These are phyloP conservation scores for Botryosphaeria dothidea DNA, from an alignment of 2,329 filamentous ascomycete species.

Conservation along the genomic window DNA sequence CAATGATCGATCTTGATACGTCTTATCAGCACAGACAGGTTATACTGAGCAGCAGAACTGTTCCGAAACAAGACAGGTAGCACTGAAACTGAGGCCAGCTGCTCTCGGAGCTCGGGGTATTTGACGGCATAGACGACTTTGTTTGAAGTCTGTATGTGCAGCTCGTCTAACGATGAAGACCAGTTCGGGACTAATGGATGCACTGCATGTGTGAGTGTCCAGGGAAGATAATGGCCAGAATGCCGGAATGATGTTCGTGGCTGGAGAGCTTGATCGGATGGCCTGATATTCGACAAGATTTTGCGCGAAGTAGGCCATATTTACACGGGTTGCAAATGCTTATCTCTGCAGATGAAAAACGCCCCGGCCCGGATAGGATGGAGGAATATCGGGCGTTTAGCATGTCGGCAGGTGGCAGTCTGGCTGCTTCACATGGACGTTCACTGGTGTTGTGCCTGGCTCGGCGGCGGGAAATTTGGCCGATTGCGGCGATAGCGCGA, in stretches of 20 bases:
- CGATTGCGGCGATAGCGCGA: conserved; percentile 11
- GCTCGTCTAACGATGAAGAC: neutral
- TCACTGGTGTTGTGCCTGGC: neutral
- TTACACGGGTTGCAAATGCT: neutral
- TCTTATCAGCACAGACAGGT: neutral
- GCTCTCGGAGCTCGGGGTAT: neutral
- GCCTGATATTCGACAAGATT: neutral
- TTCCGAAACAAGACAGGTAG: neutral
- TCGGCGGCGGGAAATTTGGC: conserved; percentile 18
- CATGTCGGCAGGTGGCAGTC: neutral
- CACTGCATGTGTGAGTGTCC: neutral
- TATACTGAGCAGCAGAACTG: neutral
- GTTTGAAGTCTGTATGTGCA: neutral
- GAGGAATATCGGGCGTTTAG: neutral
- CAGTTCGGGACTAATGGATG: neutral
- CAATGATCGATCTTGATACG: neutral
- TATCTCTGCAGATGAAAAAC: neutral
- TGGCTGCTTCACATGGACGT: neutral
- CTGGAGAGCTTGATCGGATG: neutral
- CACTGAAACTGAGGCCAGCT: neutral
- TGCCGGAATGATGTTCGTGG: neutral
- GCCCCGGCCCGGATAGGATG: neutral
- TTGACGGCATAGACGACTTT: neutral
- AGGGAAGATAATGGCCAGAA: neutral
- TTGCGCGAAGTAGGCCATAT: conserved; percentile 8